Evolutionary conservation across 1,284 basidiomycete species (phyloP).

Genomic region (Ceratobasidium sp.): DNA sequence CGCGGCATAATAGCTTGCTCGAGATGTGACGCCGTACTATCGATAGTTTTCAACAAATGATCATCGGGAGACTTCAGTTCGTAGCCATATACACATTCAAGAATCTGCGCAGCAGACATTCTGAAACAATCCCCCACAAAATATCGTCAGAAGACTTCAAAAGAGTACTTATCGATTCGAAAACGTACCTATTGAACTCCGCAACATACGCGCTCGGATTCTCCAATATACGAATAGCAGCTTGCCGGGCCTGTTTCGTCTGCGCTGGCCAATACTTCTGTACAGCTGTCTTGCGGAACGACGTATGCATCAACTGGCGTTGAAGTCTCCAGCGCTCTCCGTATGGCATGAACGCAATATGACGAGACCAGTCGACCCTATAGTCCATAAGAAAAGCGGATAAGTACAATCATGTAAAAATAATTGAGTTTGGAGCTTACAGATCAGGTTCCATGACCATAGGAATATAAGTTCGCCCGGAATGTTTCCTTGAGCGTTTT

Average conservation of each 20-base stretch:
- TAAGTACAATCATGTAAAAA: background rate
- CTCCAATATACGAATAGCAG: conserved; percentile 5
- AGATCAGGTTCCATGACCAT: conserved; percentile 4
- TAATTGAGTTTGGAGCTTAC: background rate
- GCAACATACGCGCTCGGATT: background rate
- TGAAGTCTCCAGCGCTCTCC: conserved; percentile 21
- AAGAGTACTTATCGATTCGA: background rate
- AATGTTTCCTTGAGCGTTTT: conserved; percentile 1
- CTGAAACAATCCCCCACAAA: background rate
- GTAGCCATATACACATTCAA: conserved; percentile 23
- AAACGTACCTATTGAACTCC: background rate
- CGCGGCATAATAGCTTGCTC: conserved; percentile 8
- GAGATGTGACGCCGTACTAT: conserved; percentile 6
- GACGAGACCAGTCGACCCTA: conserved; percentile 28
- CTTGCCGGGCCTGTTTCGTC: background rate
- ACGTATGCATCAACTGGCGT: conserved; percentile 24
- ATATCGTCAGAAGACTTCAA: background rate
- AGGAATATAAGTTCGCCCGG: conserved; percentile 5
- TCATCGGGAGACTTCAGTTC: conserved; percentile 13
- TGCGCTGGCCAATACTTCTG: conserved; percentile 2
- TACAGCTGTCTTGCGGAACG: conserved; percentile 8
- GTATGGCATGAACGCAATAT: conserved; percentile 14
- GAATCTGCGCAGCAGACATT: conserved; percentile 1
- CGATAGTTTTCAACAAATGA: background rate
- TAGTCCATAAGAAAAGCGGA: background rate